phyloP scores from a whole-genome alignment of 768 basidiomycete genomes.

The Kwoniella mangroviensis region DNA sequence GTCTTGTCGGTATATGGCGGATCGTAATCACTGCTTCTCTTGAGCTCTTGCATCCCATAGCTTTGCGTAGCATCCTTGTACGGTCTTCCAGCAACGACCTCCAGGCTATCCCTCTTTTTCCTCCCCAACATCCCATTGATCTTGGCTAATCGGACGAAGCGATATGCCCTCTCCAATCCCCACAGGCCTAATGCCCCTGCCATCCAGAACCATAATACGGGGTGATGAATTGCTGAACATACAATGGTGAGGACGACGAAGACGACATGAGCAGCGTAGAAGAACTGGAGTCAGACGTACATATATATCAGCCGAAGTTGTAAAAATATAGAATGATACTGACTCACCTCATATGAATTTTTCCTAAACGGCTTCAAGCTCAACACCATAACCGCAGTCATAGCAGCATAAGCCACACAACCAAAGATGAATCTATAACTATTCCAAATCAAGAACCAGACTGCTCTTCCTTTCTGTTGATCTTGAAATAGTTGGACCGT shows the following conservation, averaged over 20 bases:
- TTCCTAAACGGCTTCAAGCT: conserved; percentile 51
- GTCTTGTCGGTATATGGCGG: conserved; percentile 33
- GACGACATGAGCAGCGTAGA: conserved; percentile 70
- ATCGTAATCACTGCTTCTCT: conserved; percentile 18
- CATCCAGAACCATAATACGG: conserved; percentile 71
- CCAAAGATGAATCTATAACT: conserved; percentile 70
- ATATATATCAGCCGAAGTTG: conserved; percentile 52
- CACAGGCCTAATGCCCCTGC: conserved; percentile 69
- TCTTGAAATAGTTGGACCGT: conserved; percentile 69
- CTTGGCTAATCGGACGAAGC: conserved; percentile 65
- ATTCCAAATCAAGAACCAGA: conserved; percentile 64
- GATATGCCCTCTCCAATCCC: conserved; percentile 68
- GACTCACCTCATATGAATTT: conserved; percentile 55
- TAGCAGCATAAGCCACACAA: conserved; percentile 59
- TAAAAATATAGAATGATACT: too few species aligned
- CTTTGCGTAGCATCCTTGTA: conserved; percentile 19
- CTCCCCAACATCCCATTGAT: conserved; percentile 65
- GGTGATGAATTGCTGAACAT: conserved; percentile 71
- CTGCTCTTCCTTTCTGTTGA: conserved; percentile 58
- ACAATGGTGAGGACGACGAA: conserved; percentile 69
- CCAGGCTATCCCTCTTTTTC: neutral
- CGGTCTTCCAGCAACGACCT: conserved; percentile 38
- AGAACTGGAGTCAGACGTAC: conserved; percentile 65
- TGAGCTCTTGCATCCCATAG: conserved; percentile 33
- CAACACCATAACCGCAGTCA: conserved; percentile 54